Percentiles rank a stretch among this genome's conserved stretches.
These are phyloP conservation scores for Pelargonium australe DNA, from an alignment of 441 rosid genomes.

Conservation along the genomic window DNA sequence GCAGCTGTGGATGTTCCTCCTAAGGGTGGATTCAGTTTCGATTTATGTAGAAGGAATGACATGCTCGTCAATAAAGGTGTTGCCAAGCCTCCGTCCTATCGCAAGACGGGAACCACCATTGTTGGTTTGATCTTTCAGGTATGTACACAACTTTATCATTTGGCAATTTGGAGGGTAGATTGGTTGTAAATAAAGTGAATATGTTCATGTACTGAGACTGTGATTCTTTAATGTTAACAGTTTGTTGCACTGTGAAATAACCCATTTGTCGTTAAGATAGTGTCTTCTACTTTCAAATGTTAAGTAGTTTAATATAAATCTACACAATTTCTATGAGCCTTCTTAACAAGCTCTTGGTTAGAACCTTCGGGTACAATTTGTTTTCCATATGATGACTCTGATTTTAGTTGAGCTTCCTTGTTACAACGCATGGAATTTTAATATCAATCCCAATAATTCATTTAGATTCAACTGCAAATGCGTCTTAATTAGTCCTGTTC, in stretches of 20 bases:
- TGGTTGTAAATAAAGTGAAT: neutral
- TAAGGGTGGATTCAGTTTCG: constrained; percentile 84
- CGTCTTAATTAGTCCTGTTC: neutral
- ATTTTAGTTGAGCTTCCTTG: neutral
- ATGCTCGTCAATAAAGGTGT: constrained; percentile 16
- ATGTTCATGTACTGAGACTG: neutral
- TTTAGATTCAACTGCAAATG: neutral
- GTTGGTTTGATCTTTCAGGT: constrained; percentile 20
- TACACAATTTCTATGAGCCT: neutral
- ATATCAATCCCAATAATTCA: neutral
- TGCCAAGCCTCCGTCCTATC: constrained; percentile 9
- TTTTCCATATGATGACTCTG: neutral
- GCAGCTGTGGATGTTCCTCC: constrained; percentile 45
- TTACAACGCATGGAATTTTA: neutral
- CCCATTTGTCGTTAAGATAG: neutral
- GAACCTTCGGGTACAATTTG: neutral
- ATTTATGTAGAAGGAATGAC: constrained; percentile 70
- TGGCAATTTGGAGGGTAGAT: neutral
- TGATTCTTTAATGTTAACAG: neutral
- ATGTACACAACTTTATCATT: neutral
- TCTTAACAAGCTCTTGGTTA: neutral
- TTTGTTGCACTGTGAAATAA: neutral
- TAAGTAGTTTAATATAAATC: neutral
- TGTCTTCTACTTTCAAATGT: neutral
- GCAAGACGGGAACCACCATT: constrained; percentile 21